These are phyloP conservation scores for Solanum stenotomum DNA, from an alignment of 257 asterid species.

Conservation along the genomic window DNA sequence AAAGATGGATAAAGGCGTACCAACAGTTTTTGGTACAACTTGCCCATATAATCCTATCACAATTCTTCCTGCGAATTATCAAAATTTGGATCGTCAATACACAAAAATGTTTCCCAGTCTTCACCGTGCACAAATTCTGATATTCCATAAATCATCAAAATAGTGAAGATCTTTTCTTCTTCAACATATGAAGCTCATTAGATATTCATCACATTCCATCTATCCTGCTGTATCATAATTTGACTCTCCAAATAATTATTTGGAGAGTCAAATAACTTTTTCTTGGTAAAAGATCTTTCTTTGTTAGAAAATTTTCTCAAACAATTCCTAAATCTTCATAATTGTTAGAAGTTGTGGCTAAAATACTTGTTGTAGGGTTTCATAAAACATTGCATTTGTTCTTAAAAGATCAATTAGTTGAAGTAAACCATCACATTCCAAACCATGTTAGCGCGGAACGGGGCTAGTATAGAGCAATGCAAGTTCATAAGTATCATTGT, in stretches of 20 bases:
- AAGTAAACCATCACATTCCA: not conserved
- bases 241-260: not conserved
- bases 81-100: not conserved
- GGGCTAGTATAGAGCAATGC: not conserved
- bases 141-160: not conserved
- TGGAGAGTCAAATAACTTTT: not conserved
- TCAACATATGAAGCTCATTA: not conserved
- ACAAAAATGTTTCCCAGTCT: not conserved
- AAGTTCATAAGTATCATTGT: not conserved
- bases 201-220: not conserved
- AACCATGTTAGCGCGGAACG: not conserved
- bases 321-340: not conserved
- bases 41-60: constrained; percentile 83
- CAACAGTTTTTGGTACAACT: constrained; percentile 88
- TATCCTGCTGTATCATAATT: not conserved
- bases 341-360: not conserved
- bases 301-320: not conserved
- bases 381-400: not conserved
- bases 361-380: not conserved
- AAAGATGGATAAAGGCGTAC: constrained; percentile 29
- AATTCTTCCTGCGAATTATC: constrained; percentile 60
- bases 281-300: not conserved
- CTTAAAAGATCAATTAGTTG: not conserved
- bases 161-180: not conserved
- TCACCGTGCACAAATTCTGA: not conserved